Evolutionary conservation across 371 early-diverging fungal genomes (phyloP).

Genomic region (Mortierella sp.): DNA sequence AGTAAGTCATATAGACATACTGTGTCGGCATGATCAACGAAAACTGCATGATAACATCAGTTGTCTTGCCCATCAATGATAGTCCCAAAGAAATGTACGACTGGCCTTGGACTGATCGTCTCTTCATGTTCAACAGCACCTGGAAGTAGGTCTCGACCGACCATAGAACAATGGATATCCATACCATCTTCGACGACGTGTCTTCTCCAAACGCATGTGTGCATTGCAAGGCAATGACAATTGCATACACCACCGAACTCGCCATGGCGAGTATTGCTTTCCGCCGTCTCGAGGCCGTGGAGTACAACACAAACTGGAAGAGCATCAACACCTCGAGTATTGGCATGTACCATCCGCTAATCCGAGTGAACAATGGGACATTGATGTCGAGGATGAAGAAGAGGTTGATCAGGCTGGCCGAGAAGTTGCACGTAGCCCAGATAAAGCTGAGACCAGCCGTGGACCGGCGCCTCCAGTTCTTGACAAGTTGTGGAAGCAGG

Average conservation of each 20-base stretch:
- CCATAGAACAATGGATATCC: conserved; percentile 34
- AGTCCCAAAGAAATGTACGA: conserved; percentile 36
- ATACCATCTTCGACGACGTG: conserved; percentile 33
- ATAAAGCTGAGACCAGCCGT: conserved; percentile 31
- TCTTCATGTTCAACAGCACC: conserved; percentile 38
- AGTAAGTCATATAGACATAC: conserved; percentile 39
- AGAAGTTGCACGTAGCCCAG: conserved; percentile 39
- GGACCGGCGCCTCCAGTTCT: conserved; percentile 27
- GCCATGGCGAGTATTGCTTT: conserved; percentile 6
- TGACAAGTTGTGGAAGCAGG: conserved; percentile 36
- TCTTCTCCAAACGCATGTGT: conserved; percentile 19
- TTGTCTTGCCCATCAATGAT: conserved; percentile 38
- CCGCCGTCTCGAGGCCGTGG: conserved; percentile 8
- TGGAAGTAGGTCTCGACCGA: conserved; percentile 41
- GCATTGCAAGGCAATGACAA: conserved; percentile 11
- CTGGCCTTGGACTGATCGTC: conserved; percentile 36
- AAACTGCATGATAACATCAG: conserved; percentile 43
- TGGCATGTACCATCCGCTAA: conserved; percentile 44
- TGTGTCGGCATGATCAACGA: conserved; percentile 28
- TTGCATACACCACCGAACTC: conserved; percentile 5
- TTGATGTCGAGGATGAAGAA: conserved; percentile 39
- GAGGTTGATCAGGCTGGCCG: conserved; percentile 39
- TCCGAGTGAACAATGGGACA: conserved; percentile 32
- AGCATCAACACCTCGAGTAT: conserved; percentile 31
- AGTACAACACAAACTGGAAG: conserved; percentile 29